Evolutionary conservation across 257 asterid species (phyloP).

Genomic region (Petunia axillaris): DNA sequence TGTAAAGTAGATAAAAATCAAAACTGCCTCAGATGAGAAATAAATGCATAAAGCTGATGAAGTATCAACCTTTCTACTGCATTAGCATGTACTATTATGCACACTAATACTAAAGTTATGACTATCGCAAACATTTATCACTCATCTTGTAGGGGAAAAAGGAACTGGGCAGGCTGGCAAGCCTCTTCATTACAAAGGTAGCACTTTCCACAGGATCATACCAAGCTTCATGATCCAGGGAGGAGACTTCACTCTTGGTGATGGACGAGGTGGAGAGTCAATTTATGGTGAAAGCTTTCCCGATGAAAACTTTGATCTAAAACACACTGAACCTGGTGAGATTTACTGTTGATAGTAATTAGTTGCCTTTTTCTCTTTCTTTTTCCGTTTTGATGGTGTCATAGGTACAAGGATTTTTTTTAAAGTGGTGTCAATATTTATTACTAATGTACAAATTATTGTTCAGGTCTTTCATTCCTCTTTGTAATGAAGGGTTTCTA

Average conservation of each 20-base stretch:
- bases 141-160: constrained; percentile 71
- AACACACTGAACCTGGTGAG: constrained; percentile 85
- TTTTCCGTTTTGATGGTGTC: no score
- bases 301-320: constrained; percentile 84
- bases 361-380: neutral
- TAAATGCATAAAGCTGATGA: neutral
- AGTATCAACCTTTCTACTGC: constrained; percentile 1
- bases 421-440: no score
- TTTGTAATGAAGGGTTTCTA: no score
- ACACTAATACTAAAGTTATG: neutral
- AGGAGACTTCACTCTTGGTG: constrained; percentile 90
- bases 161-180: constrained; percentile 79
- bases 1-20: neutral
- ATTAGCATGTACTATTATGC: neutral
- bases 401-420: no score
- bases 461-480: no score
- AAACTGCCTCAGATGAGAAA: neutral
- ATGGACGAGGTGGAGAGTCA: constrained; percentile 96
- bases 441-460: no score
- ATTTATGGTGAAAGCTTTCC: constrained; percentile 70
- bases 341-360: neutral
- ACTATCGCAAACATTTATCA: constrained; percentile 1
- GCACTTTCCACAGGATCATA: constrained; percentile 85
- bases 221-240: constrained; percentile 98
- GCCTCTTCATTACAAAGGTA: constrained; percentile 82